Conservation (phyloP, 441 rosid genomes). For the Sinapis alba region DNA sequence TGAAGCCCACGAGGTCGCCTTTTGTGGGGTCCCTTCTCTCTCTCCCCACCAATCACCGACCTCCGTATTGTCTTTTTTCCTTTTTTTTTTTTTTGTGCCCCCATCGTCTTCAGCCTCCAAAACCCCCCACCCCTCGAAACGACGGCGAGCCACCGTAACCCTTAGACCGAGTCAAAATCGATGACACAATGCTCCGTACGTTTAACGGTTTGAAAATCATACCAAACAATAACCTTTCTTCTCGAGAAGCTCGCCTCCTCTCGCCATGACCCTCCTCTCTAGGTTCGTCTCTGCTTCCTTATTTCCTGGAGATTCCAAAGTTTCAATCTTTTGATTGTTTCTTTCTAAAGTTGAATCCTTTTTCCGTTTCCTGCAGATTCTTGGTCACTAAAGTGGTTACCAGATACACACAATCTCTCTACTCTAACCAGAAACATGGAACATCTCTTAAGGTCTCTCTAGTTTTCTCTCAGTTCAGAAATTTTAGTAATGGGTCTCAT, state of each 20-base stretch:
- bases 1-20: slow-evolving; percentile 31
- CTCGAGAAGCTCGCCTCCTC: slow-evolving; percentile 8
- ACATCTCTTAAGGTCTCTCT: slow-evolving; percentile 49
- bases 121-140: slow-evolving; percentile 30
- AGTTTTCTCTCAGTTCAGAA: slow-evolving; percentile 44
- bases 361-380: slow-evolving; percentile 50
- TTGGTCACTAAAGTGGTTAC: slow-evolving; percentile 51
- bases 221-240: not conserved
- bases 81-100: too few species aligned
- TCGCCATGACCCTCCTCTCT: slow-evolving; percentile 35
- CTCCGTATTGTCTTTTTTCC: too few species aligned
- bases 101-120: slow-evolving; percentile 1
- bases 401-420: slow-evolving; percentile 43
- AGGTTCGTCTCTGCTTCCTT: slow-evolving; percentile 35
- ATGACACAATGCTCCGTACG: slow-evolving; percentile 28
- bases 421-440: slow-evolving; percentile 37
- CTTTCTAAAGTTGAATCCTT: not conserved
- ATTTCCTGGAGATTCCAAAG: not conserved
- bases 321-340: slow-evolving; percentile 14
- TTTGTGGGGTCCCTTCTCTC: slow-evolving; percentile 17
- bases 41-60: slow-evolving; percentile 14
- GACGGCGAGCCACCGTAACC: slow-evolving; percentile 16
- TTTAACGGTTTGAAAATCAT: slow-evolving; percentile 1
- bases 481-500: slow-evolving; percentile 38
- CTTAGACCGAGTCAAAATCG: not conserved